phyloP scores from a whole-genome alignment of 805 yeast genomes.

The Blastobotrys chiropterorum region DNA sequence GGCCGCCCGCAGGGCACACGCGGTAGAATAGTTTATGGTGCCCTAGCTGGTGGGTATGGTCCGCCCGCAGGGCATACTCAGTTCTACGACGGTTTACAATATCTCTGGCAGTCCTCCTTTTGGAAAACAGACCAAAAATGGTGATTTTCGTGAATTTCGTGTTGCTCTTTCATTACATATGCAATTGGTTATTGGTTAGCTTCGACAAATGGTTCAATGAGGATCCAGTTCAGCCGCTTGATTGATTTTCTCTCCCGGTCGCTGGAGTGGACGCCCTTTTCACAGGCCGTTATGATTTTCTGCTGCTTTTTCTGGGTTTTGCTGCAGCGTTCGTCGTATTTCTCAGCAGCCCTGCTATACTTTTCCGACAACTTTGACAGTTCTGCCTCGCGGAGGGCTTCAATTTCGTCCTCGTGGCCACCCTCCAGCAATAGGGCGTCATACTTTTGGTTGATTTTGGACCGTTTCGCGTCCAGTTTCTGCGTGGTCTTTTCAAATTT shows the following conservation, averaged over 20 bases:
- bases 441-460: not conserved
- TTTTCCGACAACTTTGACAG: not conserved
- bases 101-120: no score
- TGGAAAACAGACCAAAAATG: no score
- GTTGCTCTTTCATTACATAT: no score
- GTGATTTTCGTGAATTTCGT: no score
- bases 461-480: not conserved
- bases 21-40: no score
- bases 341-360: not conserved
- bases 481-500: not conserved
- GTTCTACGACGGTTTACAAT: no score
- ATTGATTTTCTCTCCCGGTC: not conserved
- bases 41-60: no score
- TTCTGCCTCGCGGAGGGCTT: not conserved
- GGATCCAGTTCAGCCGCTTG: not conserved
- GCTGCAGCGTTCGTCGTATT: not conserved
- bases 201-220: not conserved
- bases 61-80: no score
- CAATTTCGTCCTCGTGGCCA: not conserved
- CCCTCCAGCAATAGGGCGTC: not conserved
- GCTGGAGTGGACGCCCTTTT: not conserved
- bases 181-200: no score
- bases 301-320: not conserved
- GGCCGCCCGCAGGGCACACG: no score
- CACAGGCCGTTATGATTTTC: not conserved